Base-by-base conservation (phyloP, 23 red algal genomes). In the Agarophyton chilense region DNA sequence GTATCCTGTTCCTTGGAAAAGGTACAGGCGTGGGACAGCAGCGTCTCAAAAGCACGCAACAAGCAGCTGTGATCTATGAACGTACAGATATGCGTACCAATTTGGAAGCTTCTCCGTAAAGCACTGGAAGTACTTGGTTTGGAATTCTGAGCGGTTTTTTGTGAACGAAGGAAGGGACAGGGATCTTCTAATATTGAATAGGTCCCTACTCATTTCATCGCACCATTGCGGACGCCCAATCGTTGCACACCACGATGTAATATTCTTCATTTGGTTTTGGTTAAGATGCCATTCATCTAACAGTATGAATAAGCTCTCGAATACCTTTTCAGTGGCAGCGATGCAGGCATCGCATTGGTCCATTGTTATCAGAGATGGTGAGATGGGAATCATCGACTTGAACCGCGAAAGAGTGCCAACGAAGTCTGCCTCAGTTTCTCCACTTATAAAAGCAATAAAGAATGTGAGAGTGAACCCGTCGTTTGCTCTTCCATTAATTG, bases 241-340 rank as follows among this genome's bases (percentile, higher is more conserved):
- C 16, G 26, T 32, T 35, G 34, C 61, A 24, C 61, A 66, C 61
- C 61, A 66, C 10, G 29, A 10, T 22, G 24, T 24, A 24, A 66
- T 26, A 16, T 66, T 66, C 11, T 10, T 22, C 29, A 66, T 66
- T 26, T 66, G 61, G 3, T 66, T 66, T 34, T 66, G 61, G 14
- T 66, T 66, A 32, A 66, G 61, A 38, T 66, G 61, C 61, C 61
- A 66, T 33, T 66, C 61, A 26, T 66, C 61, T 1, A 66, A 26
- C 13, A 24, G 14, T 10, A 66, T 66, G 14, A 66, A 66, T 32
- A 12, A 66, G 13, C 10, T 66, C 29, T 66, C 61, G 61, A 66
- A 66, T 26, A 66, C 61, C 61, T 66, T 66, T 38, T 33, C 61
- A 32, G 26, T 66, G 13, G 61, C 51, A n/a, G n/a, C n/a, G n/a